Evolutionary conservation across 2,329 filamentous ascomycete species (phyloP), one percentile per base, ranked within the genome.

Genomic region (Biscogniauxia mediterranea): DNA sequence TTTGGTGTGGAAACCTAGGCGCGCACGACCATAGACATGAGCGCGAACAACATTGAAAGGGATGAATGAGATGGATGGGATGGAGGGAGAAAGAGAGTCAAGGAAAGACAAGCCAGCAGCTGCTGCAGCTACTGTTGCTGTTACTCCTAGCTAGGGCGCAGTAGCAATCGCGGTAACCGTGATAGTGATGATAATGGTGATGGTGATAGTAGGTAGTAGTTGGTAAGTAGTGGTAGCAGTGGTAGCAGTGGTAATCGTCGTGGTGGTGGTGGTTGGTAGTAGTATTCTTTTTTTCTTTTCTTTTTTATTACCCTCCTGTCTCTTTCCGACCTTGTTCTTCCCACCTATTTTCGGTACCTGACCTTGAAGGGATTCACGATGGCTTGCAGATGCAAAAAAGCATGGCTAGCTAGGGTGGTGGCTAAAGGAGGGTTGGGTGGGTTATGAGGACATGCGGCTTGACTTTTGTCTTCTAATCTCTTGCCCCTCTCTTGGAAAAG

Each of bases 21-120:
- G 53, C 57, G 58, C 59, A 66, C 62, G 53, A 54, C 42, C 38
- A 19, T 17, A 23, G 15, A n/a, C 32, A 60, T 19, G 52, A 7
- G 38, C 38, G 38, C 38, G n/a, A 58, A 53, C 57, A 56, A 32
- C 28, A 32, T 32, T 52, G 3, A 52, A 55, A 60, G 49, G 38
- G 52, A 57, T n/a, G n/a, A n/a, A n/a, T 52, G 3, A 52, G 54
- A 60, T 38, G 38, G 52, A 57, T 57, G 58, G 15, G 17, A n/a
- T 46, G 11, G 7, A 32, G 23, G 23, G 23, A 23, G 23, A 23
- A 23, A 55, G 20, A 23, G 26, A 32, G 42, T 11, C 15, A 58
- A 42, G 54, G 61, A 61, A 56, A 63, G 60, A 61, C 61, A 63
- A 64, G 28, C 11, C 28, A 65, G 60, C 5, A n/a, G 25, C 23